Percentiles rank a stretch among this genome's conserved stretches.
Conservation (phyloP, 169 alveolate genomes). For the Amoebophrya sp. region DNA sequence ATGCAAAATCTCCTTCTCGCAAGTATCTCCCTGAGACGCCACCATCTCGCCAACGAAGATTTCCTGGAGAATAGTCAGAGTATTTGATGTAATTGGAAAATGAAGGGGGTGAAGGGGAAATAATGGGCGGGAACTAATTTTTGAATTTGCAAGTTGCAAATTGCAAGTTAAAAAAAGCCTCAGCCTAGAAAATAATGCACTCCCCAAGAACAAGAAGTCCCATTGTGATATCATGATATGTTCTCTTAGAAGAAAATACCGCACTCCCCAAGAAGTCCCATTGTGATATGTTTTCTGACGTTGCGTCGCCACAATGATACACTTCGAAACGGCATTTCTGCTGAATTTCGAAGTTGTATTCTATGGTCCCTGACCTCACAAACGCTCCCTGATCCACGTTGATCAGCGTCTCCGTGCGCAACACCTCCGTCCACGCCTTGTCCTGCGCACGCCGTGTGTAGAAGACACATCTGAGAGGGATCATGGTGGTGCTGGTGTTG, state of each 20-base stretch:
- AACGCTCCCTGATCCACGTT: neutral
- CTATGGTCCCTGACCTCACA: neutral
- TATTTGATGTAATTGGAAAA: neutral
- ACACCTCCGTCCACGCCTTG: slow-evolving; percentile 19
- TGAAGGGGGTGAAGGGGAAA: too few relatives aligned
- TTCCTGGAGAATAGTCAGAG: neutral
- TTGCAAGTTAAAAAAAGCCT: neutral
- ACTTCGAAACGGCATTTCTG: slow-evolving; percentile 32
- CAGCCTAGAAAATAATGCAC: neutral
- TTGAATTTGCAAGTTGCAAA: neutral
- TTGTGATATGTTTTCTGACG: neutral
- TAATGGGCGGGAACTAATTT: too few relatives aligned
- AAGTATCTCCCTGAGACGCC: neutral
- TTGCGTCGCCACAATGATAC: neutral
- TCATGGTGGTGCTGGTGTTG: neutral
- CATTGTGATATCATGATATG: neutral
- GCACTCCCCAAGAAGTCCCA: neutral
- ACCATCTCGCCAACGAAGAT: neutral
- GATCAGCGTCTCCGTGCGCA: neutral
- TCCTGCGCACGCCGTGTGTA: slow-evolving; percentile 17
- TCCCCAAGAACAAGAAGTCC: neutral
- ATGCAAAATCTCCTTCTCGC: neutral
- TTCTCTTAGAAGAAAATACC: neutral
- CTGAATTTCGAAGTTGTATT: slow-evolving; percentile 31
- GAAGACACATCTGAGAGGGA: neutral